phyloP scores from a whole-genome alignment of 2,329 filamentous ascomycete genomes.

The Penicillium sumatraense region DNA sequence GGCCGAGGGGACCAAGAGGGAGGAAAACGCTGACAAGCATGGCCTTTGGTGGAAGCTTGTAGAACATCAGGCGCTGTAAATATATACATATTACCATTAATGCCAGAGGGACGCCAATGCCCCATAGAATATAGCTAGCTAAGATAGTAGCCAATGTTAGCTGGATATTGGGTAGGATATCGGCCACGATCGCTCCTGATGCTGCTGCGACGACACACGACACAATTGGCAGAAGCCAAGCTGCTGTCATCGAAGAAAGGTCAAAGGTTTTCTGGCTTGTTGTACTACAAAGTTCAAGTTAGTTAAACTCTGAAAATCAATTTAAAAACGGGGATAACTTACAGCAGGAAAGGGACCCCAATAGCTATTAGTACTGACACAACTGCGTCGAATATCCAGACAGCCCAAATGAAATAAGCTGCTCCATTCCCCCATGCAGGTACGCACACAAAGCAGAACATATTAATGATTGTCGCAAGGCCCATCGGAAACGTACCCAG shows the following conservation, averaged over 20 bases:
- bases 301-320: too few species aligned
- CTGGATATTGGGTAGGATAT: conserved; percentile 58
- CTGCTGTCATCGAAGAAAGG: neutral
- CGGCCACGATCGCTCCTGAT: conserved; percentile 66
- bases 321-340: too few species aligned
- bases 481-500: conserved; percentile 69
- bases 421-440: conserved; percentile 63
- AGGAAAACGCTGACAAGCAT: conserved; percentile 72
- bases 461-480: conserved; percentile 68
- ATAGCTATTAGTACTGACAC: conserved; percentile 57
- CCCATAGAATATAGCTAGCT: conserved; percentile 73
- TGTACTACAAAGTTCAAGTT: conserved; percentile 19
- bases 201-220: conserved; percentile 69
- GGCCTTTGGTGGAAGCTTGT: conserved; percentile 70
- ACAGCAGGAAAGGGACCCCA: conserved; percentile 61
- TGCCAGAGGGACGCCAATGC: conserved; percentile 65
- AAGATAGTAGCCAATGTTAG: conserved; percentile 68
- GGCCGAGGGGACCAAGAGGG: conserved; percentile 69
- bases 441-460: conserved; percentile 63
- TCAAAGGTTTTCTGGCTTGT: neutral
- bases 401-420: conserved; percentile 56
- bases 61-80: conserved; percentile 68
- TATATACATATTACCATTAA: conserved; percentile 70
- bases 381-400: conserved; percentile 62
- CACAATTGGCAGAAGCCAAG: conserved; percentile 70